Evolutionary conservation across 2,329 filamentous ascomycete genomes (phyloP).

Genomic region (Pleoardoris graminearum): DNA sequence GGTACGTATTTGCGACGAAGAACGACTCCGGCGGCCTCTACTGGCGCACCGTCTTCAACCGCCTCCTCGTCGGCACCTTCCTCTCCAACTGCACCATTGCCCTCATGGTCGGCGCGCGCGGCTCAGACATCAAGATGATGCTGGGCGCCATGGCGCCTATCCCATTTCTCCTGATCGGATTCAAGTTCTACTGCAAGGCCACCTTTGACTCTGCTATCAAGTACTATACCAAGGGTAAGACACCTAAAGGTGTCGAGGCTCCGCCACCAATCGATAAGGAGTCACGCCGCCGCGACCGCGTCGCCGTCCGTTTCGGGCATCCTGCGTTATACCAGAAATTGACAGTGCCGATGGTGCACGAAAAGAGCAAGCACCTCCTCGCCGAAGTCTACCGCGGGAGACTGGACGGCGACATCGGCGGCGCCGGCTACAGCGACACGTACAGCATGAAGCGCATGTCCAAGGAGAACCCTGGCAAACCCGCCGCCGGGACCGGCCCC

Average conservation of each 20-base stretch:
- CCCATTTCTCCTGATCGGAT: constrained; percentile 74
- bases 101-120: constrained; percentile 72
- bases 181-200: constrained; percentile 82
- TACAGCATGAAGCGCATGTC: constrained; percentile 81
- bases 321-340: constrained; percentile 87
- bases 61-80: constrained; percentile 80
- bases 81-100: constrained; percentile 79
- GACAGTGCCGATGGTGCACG: constrained; percentile 93
- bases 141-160: constrained; percentile 74
- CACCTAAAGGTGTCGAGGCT: constrained; percentile 54
- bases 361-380: constrained; percentile 83
- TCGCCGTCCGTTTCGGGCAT: constrained; percentile 82
- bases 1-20: constrained; percentile 90
- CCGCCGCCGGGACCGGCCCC: constrained; percentile 50
- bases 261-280: constrained; percentile 48
- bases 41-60: constrained; percentile 91
- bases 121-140: constrained; percentile 54
- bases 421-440: constrained; percentile 79
- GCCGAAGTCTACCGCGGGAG: constrained; percentile 85
- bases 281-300: constrained; percentile 61
- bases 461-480: constrained; percentile 60
- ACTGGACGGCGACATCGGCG: constrained; percentile 62
- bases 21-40: constrained; percentile 92
- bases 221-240: constrained; percentile 73
- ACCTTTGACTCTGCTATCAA: constrained; percentile 78